Percentiles rank a stretch among this genome's conserved stretches.
Conservation (phyloP, 805 yeast species). For the Cyberlindnera euphorbiiphila region DNA sequence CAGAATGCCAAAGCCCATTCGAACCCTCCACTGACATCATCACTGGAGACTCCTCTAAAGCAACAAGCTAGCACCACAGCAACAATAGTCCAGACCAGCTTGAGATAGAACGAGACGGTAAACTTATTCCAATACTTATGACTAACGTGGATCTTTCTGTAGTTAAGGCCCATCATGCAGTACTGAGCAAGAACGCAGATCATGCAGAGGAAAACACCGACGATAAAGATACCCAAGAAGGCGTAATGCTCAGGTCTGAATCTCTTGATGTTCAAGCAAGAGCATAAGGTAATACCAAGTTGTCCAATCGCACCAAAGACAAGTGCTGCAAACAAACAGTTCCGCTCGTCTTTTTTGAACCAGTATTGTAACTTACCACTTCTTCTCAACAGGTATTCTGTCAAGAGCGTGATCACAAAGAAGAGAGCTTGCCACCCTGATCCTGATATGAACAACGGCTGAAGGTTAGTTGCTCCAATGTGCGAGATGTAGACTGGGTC, state of each 20-base stretch:
- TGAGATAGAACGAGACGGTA: slow-evolving; percentile 48
- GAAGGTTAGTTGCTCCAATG: slow-evolving; percentile 81
- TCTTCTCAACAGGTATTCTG: slow-evolving; percentile 61
- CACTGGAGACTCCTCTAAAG: slow-evolving; percentile 48
- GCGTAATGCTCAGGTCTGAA: slow-evolving; percentile 55
- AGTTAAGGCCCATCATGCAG: slow-evolving; percentile 42
- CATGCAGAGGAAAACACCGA: slow-evolving; percentile 53
- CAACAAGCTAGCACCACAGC: slow-evolving; percentile 68
- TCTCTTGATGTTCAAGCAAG: slow-evolving; percentile 63
- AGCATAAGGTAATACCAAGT: slow-evolving; percentile 67
- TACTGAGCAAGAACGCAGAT: slow-evolving; percentile 43
- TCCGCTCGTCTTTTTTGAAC: slow-evolving; percentile 36
- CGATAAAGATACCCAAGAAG: slow-evolving; percentile 73
- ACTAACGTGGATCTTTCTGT: slow-evolving; percentile 33
- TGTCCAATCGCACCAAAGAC: slow-evolving; percentile 55
- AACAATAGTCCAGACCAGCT: slow-evolving; percentile 58
- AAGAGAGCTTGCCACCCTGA: slow-evolving; percentile 75
- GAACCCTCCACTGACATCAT: slow-evolving; percentile 37
- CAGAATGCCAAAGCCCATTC: slow-evolving; percentile 90
- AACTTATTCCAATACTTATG: slow-evolving; percentile 38
- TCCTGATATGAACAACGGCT: slow-evolving; percentile 80
- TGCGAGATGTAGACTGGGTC: slow-evolving; percentile 73
- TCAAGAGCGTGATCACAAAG: slow-evolving; percentile 56
- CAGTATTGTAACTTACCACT: slow-evolving; percentile 45
- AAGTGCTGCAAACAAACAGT: slow-evolving; percentile 38